Evolutionary conservation across 805 yeast genomes (phyloP).

Genomic region (Candida germanica): DNA sequence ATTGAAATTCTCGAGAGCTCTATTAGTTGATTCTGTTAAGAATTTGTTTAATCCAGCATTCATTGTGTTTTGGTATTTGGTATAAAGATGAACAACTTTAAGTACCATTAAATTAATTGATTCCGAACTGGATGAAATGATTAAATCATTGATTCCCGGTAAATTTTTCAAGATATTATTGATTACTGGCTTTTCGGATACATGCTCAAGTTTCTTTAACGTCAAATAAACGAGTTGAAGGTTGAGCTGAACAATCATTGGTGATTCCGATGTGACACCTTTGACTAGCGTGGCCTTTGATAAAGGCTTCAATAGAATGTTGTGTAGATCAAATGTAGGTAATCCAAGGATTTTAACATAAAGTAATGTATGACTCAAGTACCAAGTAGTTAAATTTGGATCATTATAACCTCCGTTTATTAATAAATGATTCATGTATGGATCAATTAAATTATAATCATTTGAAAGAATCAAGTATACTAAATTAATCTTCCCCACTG

Average conservation of each 20-base stretch:
- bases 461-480: slow-evolving; percentile 47
- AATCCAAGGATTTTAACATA: slow-evolving; percentile 57
- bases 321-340: slow-evolving; percentile 51
- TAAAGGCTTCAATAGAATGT: slow-evolving; percentile 62
- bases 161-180: slow-evolving; percentile 7
- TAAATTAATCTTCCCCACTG: slow-evolving; percentile 57
- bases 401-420: slow-evolving; percentile 62
- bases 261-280: slow-evolving; percentile 43
- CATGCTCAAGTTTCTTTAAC: slow-evolving; percentile 49
- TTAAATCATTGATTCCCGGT: slow-evolving; percentile 9
- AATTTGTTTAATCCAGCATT: slow-evolving; percentile 8
- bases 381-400: slow-evolving; percentile 76
- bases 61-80: slow-evolving; percentile 8
- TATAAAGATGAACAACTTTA: slow-evolving; percentile 8
- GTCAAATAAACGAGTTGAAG: slow-evolving; percentile 56
- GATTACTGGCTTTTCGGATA: slow-evolving; percentile 4
- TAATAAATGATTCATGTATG: slow-evolving; percentile 58
- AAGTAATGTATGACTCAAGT: slow-evolving; percentile 72
- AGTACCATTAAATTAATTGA: slow-evolving; percentile 3
- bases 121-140: slow-evolving; percentile 5
- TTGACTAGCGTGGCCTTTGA: slow-evolving; percentile 56
- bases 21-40: slow-evolving; percentile 2
- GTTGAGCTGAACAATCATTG: slow-evolving; percentile 60
- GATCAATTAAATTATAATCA: slow-evolving; percentile 70
- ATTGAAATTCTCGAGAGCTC: slow-evolving; percentile 1